Conservation (phyloP, 495 filamentous ascomycete species). For the Podospora pseudopauciseta region DNA sequence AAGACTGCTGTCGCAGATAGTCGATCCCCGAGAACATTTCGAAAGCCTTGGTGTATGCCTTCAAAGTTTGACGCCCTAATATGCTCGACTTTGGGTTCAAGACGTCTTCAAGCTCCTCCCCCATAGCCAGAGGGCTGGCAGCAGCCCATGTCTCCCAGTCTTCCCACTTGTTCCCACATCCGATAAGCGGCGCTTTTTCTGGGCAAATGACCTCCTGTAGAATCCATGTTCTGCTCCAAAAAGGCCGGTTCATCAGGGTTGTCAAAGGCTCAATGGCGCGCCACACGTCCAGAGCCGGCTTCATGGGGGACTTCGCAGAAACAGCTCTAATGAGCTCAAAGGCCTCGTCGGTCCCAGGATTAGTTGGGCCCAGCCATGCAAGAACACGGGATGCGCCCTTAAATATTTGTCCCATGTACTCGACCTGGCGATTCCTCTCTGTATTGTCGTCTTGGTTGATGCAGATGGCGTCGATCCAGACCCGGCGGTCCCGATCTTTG, state of each 20-base stretch:
- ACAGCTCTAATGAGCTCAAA: neutral
- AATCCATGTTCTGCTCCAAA: neutral
- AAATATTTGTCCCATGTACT: neutral
- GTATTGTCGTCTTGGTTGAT: neutral
- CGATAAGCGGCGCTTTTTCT: neutral
- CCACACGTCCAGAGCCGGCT: neutral
- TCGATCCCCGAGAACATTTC: neutral
- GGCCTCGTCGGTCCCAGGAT: neutral
- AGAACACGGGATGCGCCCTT: neutral
- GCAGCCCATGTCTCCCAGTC: neutral
- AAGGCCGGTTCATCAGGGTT: neutral
- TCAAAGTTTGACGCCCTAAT: neutral
- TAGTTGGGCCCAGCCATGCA: neutral
- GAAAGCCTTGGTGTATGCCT: neutral
- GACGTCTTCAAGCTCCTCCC: no score
- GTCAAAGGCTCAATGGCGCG: neutral
- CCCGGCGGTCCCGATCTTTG: neutral
- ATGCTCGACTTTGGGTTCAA: neutral
- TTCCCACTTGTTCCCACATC: neutral
- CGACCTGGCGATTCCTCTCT: neutral
- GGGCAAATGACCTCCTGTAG: neutral
- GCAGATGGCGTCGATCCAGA: neutral
- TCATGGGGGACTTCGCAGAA: neutral
- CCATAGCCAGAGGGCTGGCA: neutral
- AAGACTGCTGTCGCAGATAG: neutral